Percentiles rank a stretch among this genome's conserved stretches.
Evolutionary conservation across 345 rosid species (phyloP).

Genomic region (Luvunga scandens): DNA sequence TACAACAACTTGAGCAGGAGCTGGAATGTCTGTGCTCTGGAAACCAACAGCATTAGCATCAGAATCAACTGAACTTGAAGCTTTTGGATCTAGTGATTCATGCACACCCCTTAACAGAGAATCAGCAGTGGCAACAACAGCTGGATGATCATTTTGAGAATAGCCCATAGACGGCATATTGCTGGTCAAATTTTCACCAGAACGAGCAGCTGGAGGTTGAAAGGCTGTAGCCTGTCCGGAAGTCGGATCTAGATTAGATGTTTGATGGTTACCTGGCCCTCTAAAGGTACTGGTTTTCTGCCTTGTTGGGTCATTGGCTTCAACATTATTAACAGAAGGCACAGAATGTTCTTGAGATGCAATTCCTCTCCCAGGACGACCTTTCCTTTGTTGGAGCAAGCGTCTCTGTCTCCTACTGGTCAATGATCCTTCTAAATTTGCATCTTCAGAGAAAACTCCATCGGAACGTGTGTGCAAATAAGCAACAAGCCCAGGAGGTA

Average conservation of each 20-base stretch:
- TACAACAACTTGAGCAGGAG: slow-evolving; percentile 97
- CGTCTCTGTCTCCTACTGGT: slow-evolving; percentile 79
- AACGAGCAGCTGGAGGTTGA: slow-evolving; percentile 31
- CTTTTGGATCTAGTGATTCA: slow-evolving; percentile 47
- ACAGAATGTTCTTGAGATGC: slow-evolving; percentile 60
- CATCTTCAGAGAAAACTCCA: slow-evolving; percentile 49
- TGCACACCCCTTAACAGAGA: slow-evolving; percentile 35
- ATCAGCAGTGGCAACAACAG: slow-evolving; percentile 35
- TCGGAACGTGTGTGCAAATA: slow-evolving; percentile 91
- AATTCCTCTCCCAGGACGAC: slow-evolving; percentile 54
- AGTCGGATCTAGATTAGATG: slow-evolving; percentile 41
- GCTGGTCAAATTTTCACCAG: slow-evolving; percentile 46
- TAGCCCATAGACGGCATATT: slow-evolving; percentile 41
- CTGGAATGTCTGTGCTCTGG: slow-evolving; percentile 65
- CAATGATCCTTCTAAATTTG: slow-evolving; percentile 67
- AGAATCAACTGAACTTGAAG: slow-evolving; percentile 41
- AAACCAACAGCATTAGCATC: slow-evolving; percentile 43
- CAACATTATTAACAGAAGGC: slow-evolving; percentile 49
- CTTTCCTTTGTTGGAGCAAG: slow-evolving; percentile 87
- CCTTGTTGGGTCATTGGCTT: slow-evolving; percentile 52
- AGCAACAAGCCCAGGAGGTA: slow-evolving; percentile 99
- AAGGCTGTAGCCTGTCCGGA: slow-evolving; percentile 42
- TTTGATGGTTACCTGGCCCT: slow-evolving; percentile 51
- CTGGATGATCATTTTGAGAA: slow-evolving; percentile 49
- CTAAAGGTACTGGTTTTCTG: slow-evolving; percentile 38